Percentiles rank a stretch among this genome's conserved stretches.
Evolutionary conservation across 75 land plant species (phyloP).

Genomic region (Isoetes taiwanensis): DNA sequence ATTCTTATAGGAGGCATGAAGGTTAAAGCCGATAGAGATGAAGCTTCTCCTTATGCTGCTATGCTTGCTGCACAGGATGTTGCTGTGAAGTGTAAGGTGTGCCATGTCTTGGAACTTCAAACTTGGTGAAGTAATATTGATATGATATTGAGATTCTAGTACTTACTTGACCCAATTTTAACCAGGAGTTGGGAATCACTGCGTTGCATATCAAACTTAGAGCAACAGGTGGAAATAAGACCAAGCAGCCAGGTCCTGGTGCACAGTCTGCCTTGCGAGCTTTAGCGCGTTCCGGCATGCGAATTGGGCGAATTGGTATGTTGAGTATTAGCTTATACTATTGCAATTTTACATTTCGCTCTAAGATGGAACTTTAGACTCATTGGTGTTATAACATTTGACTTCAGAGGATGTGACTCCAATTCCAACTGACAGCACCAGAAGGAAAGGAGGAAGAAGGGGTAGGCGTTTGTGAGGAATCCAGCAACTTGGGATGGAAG

Average conservation of each 20-base stretch:
- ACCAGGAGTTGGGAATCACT: conserved; percentile 71
- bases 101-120: too few species aligned
- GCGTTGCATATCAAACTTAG: conserved; percentile 91
- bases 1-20: conserved; percentile 78
- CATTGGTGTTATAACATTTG: too few species aligned
- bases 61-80: conserved; percentile 99
- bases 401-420: conserved; percentile 92
- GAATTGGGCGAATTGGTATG: conserved; percentile 75
- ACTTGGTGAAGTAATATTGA: too few species aligned
- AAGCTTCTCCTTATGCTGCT: conserved; percentile 88
- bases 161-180: too few species aligned
- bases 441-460: conserved; percentile 74
- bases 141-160: too few species aligned
- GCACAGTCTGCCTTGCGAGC: conserved; percentile 91
- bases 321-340: too few species aligned
- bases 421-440: conserved; percentile 70
- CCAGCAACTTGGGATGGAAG: too few species aligned
- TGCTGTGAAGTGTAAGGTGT: conserved; percentile 74
- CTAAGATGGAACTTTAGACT: too few species aligned
- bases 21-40: conserved; percentile 72
- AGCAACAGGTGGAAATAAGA: conserved; percentile 86
- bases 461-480: conserved; percentile 62
- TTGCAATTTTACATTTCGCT: too few species aligned
- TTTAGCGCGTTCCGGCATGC: conserved; percentile 82
- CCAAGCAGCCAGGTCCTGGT: conserved; percentile 88